Evolutionary conservation across 2,329 filamentous ascomycete species (phyloP).

Genomic region (Alternaria viburni): DNA sequence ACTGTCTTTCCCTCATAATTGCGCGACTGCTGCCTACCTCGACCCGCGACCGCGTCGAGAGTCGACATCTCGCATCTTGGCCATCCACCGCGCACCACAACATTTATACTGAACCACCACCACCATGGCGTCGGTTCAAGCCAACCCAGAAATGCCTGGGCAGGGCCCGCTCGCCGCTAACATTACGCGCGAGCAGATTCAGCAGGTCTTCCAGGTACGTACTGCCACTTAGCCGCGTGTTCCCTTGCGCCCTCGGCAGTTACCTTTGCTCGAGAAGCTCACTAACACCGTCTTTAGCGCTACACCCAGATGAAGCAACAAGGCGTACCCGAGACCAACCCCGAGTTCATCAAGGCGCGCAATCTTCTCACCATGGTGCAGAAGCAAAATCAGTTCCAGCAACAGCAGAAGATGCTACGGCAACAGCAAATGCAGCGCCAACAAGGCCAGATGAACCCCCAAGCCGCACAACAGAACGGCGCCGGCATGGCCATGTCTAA

Average conservation of each 20-base stretch:
- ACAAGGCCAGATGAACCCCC: conserved; percentile 59
- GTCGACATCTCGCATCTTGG: conserved; percentile 14
- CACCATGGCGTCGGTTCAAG: conserved; percentile 80
- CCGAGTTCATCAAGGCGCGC: conserved; percentile 84
- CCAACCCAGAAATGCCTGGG: conserved; percentile 70
- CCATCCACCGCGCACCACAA: conserved; percentile 21
- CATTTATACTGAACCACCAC: conserved; percentile 16
- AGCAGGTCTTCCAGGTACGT: conserved; percentile 73
- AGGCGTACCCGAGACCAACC: conserved; percentile 80
- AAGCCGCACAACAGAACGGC: conserved; percentile 59
- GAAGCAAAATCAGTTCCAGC: conserved; percentile 60
- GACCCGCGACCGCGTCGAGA: conserved; percentile 27
- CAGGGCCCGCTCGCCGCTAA: conserved; percentile 68
- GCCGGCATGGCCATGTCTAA: conserved; percentile 49
- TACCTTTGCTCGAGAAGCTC: not conserved
- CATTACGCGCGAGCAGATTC: conserved; percentile 77
- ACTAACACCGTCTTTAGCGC: conserved; percentile 67
- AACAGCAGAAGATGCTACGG: conserved; percentile 47
- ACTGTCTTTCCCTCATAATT: conserved; percentile 33
- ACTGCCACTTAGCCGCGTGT: not conserved
- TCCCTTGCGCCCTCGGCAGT: conserved; percentile 4
- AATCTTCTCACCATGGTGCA: conserved; percentile 77
- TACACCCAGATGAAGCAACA: conserved; percentile 87
- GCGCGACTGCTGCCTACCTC: conserved; percentile 27
- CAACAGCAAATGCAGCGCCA: conserved; percentile 61